Percentiles rank a stretch among this genome's conserved stretches.
These are phyloP conservation scores for Closterium sp. DNA, from an alignment of 139 green algal species.

Conservation along the genomic window DNA sequence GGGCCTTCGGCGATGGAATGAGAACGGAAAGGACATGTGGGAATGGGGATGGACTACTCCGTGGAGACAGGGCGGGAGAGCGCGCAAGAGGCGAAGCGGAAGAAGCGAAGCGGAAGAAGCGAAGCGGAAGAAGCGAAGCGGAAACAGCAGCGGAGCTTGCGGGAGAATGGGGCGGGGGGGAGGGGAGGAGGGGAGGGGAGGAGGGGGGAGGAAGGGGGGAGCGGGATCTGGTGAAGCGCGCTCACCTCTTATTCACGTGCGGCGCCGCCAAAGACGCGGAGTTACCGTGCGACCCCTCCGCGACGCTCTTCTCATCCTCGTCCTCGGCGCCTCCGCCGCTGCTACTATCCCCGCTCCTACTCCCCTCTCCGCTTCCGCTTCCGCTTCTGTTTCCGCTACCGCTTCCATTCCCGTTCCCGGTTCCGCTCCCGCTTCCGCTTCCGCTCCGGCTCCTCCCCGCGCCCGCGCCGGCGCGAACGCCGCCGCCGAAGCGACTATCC, in stretches of 20 bases:
- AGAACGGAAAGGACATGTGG: too few relatives aligned
- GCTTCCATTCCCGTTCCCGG: not conserved
- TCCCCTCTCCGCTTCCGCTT: not conserved
- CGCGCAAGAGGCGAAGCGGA: too few relatives aligned
- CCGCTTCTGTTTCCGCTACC: not conserved
- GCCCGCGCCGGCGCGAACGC: not conserved
- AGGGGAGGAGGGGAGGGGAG: not conserved
- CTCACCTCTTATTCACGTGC: not conserved
- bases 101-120: not conserved
- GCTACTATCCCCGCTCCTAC: not conserved
- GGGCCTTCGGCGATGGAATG: too few relatives aligned
- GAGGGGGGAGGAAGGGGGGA: not conserved
- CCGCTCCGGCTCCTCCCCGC: not conserved
- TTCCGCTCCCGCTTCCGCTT: not conserved
- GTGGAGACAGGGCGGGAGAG: too few relatives aligned
- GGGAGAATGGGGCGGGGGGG: too few relatives aligned
- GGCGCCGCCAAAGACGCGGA: not conserved
- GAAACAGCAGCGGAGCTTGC: too few relatives aligned
- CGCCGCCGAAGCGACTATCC: too few relatives aligned
- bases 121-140: not conserved
- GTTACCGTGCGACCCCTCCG: not conserved
- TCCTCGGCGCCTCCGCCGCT: not conserved
- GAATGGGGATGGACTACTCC: too few relatives aligned
- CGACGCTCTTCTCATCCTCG: not conserved
- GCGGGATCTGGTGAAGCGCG: not conserved